A percentile compares a stretch with the other conserved stretches of the same genome.
These are phyloP conservation scores for Scedosporium minutisporum DNA, from an alignment of 2,329 filamentous ascomycete genomes.

Conservation along the genomic window DNA sequence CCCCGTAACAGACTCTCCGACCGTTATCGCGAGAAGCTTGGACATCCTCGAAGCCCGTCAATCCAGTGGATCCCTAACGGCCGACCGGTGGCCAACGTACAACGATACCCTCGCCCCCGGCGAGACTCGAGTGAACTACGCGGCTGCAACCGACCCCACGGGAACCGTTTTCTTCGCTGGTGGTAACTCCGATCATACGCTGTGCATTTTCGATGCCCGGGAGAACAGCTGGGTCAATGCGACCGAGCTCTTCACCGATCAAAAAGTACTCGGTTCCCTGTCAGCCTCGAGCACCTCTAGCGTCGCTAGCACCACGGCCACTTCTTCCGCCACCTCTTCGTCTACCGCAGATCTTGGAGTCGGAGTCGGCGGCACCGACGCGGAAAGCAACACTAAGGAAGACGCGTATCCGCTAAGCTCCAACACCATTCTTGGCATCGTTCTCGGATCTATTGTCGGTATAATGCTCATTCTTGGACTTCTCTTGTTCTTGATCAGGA, in stretches of 20 bases:
- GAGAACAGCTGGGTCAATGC: conserved; percentile 73
- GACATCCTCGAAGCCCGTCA: not conserved
- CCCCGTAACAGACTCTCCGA: conserved; percentile 35
- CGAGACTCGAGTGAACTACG: conserved; percentile 55
- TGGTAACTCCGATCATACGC: conserved; percentile 54
- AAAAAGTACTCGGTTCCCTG: conserved; percentile 25
- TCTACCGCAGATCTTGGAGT: conserved; percentile 16
- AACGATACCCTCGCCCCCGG: conserved; percentile 62
- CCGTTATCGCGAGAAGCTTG: conserved; percentile 20
- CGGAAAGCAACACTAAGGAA: not conserved
- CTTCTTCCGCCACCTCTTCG: conserved; percentile 17
- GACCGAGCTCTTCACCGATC: conserved; percentile 47
- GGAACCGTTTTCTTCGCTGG: conserved; percentile 72
- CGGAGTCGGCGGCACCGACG: conserved; percentile 12
- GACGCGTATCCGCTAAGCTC: conserved; percentile 16
- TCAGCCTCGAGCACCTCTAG: conserved; percentile 18
- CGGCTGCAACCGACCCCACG: conserved; percentile 56
- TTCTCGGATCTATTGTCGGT: conserved; percentile 72
- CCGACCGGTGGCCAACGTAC: conserved; percentile 65
- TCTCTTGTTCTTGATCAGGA: conserved; percentile 59
- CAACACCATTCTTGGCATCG: conserved; percentile 65
- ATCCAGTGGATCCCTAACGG: conserved; percentile 30
- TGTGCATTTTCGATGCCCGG: conserved; percentile 69
- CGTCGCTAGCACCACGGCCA: conserved; percentile 17
- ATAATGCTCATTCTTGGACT: conserved; percentile 60